Percentiles rank a stretch among this genome's conserved stretches.
Conservation (phyloP, 345 rosid genomes). For the Eutrema heterophyllum region DNA sequence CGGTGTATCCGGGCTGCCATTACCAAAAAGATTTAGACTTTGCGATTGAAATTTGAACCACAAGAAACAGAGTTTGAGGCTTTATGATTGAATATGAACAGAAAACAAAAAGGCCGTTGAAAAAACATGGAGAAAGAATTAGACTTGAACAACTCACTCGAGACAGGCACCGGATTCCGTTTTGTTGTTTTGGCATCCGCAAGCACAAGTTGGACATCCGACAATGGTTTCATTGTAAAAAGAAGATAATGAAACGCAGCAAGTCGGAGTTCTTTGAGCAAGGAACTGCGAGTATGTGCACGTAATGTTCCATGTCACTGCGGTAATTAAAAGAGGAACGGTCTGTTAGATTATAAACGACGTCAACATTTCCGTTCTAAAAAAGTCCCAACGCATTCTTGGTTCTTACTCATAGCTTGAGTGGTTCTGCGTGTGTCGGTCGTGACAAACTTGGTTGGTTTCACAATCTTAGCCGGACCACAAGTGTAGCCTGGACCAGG, state of each 20-base stretch:
- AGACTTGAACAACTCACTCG: conserved; percentile 39
- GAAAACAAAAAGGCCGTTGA: not conserved
- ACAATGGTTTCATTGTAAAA: conserved; percentile 81
- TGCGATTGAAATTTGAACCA: not conserved
- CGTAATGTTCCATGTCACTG: conserved; percentile 99
- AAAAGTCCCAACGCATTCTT: not conserved
- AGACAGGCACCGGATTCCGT: conserved; percentile 52
- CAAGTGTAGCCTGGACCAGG: conserved; percentile 98
- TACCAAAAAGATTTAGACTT: not conserved
- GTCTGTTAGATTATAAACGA: not conserved
- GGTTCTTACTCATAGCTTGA: conserved; percentile 80
- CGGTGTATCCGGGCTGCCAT: conserved; percentile 52
- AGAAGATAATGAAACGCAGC: conserved; percentile 89
- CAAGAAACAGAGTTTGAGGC: not conserved
- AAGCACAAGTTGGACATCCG: conserved; percentile 74
- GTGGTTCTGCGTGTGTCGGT: conserved; percentile 77
- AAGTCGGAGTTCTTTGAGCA: conserved; percentile 79
- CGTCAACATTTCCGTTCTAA: not conserved
- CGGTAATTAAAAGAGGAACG: not conserved
- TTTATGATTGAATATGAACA: not conserved
- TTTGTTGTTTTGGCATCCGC: conserved; percentile 67
- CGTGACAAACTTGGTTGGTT: conserved; percentile 55
- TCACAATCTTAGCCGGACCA: conserved; percentile 68
- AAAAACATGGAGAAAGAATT: not conserved
- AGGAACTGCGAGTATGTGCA: conserved; percentile 91